Percentiles rank a stretch among this genome's conserved stretches.
Evolutionary conservation across 345 rosid genomes (phyloP).

Genomic region (Eucalyptus pumila): DNA sequence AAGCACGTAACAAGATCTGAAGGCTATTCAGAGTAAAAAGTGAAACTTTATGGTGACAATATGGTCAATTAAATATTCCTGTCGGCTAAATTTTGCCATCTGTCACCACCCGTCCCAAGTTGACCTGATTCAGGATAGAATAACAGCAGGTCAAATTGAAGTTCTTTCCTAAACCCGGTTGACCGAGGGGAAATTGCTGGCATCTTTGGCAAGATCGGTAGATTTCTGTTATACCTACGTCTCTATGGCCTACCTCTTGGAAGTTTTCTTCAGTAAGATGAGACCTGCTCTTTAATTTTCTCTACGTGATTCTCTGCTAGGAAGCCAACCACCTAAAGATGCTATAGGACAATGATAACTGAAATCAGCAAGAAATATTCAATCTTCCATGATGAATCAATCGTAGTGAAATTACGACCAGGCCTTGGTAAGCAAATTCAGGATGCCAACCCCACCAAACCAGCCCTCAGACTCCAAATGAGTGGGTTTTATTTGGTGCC

Average conservation of each 20-base stretch:
- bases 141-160: not conserved
- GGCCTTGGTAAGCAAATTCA: slow-evolving; percentile 1
- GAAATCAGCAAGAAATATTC: not conserved
- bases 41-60: not conserved
- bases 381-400: not conserved
- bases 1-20: not conserved
- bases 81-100: not conserved
- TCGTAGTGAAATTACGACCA: not conserved
- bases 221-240: not conserved
- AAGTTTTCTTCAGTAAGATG: not conserved
- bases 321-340: not conserved
- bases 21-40: not conserved
- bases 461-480: not conserved
- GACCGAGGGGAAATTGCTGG: not conserved
- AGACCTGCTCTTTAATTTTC: not conserved
- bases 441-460: slow-evolving; percentile 56
- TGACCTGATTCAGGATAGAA: not conserved
- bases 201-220: not conserved
- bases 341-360: not conserved
- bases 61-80: not conserved
- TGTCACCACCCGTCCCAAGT: not conserved
- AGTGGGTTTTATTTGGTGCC: slow-evolving; percentile 1
- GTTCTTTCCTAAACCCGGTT: not conserved
- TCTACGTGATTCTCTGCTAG: not conserved
- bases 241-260: not conserved